A percentile compares a stretch with the other conserved stretches of the same genome.
Evolutionary conservation across 2,329 filamentous ascomycete species (phyloP).

Genomic region (Pezicula rhizophila): DNA sequence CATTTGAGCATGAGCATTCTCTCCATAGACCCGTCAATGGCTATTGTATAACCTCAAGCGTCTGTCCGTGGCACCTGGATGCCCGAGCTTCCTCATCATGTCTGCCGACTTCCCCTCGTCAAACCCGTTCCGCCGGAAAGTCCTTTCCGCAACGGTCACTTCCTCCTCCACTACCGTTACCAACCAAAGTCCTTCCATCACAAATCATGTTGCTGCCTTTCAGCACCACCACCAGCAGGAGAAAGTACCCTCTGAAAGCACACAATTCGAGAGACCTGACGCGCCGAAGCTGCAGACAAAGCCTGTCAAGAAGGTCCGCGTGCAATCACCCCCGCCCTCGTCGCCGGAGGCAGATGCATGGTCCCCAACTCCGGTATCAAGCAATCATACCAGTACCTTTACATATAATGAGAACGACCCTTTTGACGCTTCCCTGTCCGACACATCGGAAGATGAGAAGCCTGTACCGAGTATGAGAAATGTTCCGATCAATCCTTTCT

Average conservation of each 20-base stretch:
- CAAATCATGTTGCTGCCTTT: constrained; percentile 10
- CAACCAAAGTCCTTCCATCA: constrained; percentile 11
- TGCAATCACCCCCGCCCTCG: constrained; percentile 58
- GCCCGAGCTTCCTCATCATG: constrained; percentile 12
- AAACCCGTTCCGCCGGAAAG: constrained; percentile 29
- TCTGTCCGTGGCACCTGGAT: constrained; percentile 9
- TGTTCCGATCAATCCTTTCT: constrained; percentile 48
- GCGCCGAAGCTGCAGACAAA: constrained; percentile 33
- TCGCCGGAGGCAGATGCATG: constrained; percentile 19
- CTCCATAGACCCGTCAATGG: constrained; percentile 36
- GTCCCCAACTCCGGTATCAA: constrained; percentile 25
- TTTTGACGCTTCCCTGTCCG: constrained; percentile 27
- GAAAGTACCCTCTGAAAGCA: background rate
- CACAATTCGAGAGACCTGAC: constrained; percentile 7
- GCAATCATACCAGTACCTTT: constrained; percentile 21
- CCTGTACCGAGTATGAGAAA: constrained; percentile 15
- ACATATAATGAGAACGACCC: constrained; percentile 19
- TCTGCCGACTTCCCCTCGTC: constrained; percentile 24
- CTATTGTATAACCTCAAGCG: constrained; percentile 43
- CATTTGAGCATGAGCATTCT: background rate
- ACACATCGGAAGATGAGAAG: constrained; percentile 22
- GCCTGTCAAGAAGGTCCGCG: constrained; percentile 61
- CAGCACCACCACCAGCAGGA: constrained; percentile 5
- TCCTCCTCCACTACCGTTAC: background rate
- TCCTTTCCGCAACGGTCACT: constrained; percentile 1